Evolutionary conservation across 257 asterid genomes (phyloP).

Genomic region (Nemophila menziesii): DNA sequence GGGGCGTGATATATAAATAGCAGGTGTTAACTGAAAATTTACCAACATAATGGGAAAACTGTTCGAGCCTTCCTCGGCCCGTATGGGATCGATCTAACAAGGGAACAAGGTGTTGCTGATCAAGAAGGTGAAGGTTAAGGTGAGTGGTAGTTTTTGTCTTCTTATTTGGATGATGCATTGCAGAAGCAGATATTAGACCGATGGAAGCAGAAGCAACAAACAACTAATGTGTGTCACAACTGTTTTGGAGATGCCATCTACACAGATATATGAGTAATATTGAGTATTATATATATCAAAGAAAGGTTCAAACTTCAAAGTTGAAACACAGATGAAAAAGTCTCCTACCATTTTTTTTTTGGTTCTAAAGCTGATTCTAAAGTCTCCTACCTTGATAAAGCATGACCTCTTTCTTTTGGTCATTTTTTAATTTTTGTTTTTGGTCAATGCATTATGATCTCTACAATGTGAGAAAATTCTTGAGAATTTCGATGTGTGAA

Average conservation of each 20-base stretch:
- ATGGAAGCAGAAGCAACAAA: constrained; percentile 33
- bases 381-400: no score
- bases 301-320: no score
- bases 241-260: constrained; percentile 15
- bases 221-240: constrained; percentile 18
- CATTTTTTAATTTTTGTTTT: no score
- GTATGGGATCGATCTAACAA: constrained; percentile 39
- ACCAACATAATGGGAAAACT: constrained; percentile 78
- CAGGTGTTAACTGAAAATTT: background rate
- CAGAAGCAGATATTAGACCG: constrained; percentile 37
- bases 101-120: constrained; percentile 39
- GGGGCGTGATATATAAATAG: no score
- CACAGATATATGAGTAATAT: background rate
- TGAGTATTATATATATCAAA: constrained; percentile 1
- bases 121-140: constrained; percentile 10
- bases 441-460: no score
- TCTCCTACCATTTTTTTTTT: no score
- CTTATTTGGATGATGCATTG: constrained; percentile 35
- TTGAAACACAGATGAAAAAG: no score
- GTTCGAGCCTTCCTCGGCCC: constrained; percentile 43
- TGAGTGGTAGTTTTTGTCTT: constrained; percentile 22
- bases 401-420: no score
- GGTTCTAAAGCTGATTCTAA: no score
- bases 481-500: no score
- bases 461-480: no score